A percentile compares a stretch with the other conserved stretches of the same genome.
These are phyloP conservation scores for Eucalyptus leucophloia DNA, from an alignment of 345 rosid species.

Conservation along the genomic window DNA sequence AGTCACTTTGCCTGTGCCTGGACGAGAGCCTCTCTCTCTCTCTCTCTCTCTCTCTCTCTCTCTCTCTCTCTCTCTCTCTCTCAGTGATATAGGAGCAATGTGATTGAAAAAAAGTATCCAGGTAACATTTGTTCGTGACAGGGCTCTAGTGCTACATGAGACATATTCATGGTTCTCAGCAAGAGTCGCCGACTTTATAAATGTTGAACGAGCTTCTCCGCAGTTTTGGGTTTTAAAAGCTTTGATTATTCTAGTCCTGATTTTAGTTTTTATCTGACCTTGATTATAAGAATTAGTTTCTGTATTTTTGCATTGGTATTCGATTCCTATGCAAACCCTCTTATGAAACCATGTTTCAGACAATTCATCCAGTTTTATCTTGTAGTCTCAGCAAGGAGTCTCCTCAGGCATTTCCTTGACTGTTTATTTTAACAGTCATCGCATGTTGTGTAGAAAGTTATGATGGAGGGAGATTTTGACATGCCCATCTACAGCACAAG, in stretches of 20 bases:
- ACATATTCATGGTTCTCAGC: background rate
- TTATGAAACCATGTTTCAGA: background rate
- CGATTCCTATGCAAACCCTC: background rate
- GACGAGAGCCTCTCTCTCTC: too few species aligned
- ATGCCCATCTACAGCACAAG: background rate
- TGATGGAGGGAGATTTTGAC: background rate
- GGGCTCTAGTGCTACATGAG: background rate
- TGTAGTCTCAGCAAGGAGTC: background rate
- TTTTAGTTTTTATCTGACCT: background rate
- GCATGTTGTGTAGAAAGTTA: background rate
- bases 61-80: too few species aligned
- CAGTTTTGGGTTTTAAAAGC: background rate
- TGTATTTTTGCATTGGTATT: background rate
- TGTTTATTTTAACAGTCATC: background rate
- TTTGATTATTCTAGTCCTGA: background rate
- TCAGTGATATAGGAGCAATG: too few species aligned
- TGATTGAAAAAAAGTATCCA: too few species aligned
- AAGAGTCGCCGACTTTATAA: background rate
- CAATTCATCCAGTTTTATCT: background rate
- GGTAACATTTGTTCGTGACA: too few species aligned
- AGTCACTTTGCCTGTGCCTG: too few species aligned
- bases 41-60: too few species aligned
- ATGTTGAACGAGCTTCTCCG: background rate
- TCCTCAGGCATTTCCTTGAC: background rate
- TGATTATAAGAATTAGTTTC: background rate